A percentile compares a stretch with the other conserved stretches of the same genome.
These are phyloP conservation scores for Tuctoria greenei DNA, from an alignment of 176 grass and related monocot genomes.

Conservation along the genomic window DNA sequence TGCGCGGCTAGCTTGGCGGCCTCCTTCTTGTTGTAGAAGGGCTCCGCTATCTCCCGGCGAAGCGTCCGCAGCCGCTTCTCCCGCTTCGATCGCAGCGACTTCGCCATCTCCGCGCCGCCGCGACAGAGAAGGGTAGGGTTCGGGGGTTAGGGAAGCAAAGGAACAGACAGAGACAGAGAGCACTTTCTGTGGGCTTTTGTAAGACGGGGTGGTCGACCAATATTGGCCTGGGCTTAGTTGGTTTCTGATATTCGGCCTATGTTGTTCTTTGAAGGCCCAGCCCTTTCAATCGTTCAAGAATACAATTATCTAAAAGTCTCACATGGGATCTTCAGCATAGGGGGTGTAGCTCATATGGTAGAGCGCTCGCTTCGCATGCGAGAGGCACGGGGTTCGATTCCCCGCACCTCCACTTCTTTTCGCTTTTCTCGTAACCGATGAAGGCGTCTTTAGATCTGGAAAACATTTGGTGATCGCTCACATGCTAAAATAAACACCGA, in stretches of 20 bases:
- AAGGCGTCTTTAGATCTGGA: too few relatives aligned
- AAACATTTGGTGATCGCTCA: too few relatives aligned
- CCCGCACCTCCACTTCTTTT: conserved; percentile 70
- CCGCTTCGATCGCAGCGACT: conserved; percentile 83
- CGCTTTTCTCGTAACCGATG: too few relatives aligned
- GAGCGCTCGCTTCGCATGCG: conserved; percentile 99
- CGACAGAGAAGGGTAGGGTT: conserved; percentile 50
- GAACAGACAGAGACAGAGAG: background rate
- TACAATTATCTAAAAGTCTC: too few relatives aligned
- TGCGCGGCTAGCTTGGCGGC: conserved; percentile 80
- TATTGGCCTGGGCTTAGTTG: too few relatives aligned
- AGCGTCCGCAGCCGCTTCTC: conserved; percentile 86
- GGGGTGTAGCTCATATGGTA: conserved; percentile 99
- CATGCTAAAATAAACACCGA: background rate
- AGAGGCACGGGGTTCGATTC: conserved; percentile 99
- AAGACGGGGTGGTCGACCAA: too few relatives aligned
- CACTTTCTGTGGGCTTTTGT: conserved; percentile 6
- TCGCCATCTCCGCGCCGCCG: conserved; percentile 71
- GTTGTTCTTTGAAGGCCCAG: too few relatives aligned
- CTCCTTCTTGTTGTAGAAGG: conserved; percentile 97
- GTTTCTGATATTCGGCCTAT: too few relatives aligned
- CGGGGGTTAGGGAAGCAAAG: conserved; percentile 27
- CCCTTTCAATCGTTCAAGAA: too few relatives aligned
- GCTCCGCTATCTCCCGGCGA: conserved; percentile 73
- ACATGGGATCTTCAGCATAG: too few relatives aligned